A percentile compares a stretch with the other conserved stretches of the same genome.
These are phyloP conservation scores for Candida suzukii DNA, from an alignment of 805 yeast genomes.

Conservation along the genomic window DNA sequence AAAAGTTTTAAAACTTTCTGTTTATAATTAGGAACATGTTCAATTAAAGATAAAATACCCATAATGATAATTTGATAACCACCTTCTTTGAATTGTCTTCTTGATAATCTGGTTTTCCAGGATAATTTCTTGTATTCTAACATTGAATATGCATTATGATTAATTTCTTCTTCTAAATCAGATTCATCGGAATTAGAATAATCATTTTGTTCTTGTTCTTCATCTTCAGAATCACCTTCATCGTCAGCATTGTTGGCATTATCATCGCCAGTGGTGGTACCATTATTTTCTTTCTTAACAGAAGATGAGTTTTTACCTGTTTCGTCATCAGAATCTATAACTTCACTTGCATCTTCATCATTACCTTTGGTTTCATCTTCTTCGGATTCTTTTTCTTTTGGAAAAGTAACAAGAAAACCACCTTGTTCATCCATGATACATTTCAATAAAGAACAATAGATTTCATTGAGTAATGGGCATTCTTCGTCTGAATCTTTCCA, in stretches of 20 bases:
- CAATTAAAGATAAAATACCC: conserved; percentile 61
- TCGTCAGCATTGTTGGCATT: conserved; percentile 16
- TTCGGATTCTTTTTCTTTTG: conserved; percentile 15
- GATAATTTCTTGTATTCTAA: conserved; percentile 52
- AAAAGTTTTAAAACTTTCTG: conserved; percentile 44
- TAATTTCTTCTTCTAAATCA: conserved; percentile 23
- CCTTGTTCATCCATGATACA: conserved; percentile 41
- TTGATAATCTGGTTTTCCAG: conserved; percentile 76
- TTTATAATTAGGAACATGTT: conserved; percentile 48
- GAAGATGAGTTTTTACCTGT: conserved; percentile 5
- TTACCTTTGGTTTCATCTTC: conserved; percentile 17
- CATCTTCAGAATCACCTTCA: conserved; percentile 15
- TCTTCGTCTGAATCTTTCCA: conserved; percentile 38
- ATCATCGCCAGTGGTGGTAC: conserved; percentile 9
- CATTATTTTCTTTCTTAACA: conserved; percentile 11
- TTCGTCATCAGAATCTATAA: conserved; percentile 6
- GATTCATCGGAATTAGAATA: too few relatives aligned
- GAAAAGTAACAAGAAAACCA: conserved; percentile 16
- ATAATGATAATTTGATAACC: conserved; percentile 75
- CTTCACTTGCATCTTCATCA: conserved; percentile 19
- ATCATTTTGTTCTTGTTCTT: too few relatives aligned
- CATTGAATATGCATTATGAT: conserved; percentile 36
- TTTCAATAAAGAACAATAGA: conserved; percentile 59
- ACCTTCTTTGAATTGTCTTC: conserved; percentile 73
- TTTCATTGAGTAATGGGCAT: conserved; percentile 53